Evolutionary conservation across 2,329 filamentous ascomycete genomes (phyloP).

Genomic region (Colletotrichum nymphaeae): DNA sequence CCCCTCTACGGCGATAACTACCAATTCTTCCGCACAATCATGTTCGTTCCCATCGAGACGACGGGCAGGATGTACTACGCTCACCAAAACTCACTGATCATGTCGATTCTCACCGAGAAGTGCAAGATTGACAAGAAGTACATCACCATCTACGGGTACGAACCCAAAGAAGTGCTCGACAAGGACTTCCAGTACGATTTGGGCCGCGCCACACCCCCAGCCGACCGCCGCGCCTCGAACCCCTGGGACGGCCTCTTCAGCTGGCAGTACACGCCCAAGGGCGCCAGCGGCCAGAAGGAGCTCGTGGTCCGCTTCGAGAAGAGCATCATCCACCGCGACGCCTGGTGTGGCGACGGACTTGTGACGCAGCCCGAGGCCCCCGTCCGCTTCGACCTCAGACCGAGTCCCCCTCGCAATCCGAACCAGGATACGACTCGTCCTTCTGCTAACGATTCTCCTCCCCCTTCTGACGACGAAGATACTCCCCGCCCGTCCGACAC

Average conservation of each 20-base stretch:
- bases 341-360: constrained; percentile 30
- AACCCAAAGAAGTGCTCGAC: background rate
- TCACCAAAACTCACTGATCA: background rate
- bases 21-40: constrained; percentile 25
- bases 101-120: constrained; percentile 6
- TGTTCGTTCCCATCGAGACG: constrained; percentile 11
- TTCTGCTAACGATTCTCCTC: background rate
- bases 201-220: constrained; percentile 1
- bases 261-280: constrained; percentile 30
- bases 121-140: constrained; percentile 12
- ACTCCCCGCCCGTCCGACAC: background rate
- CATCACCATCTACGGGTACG: constrained; percentile 22
- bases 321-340: constrained; percentile 42
- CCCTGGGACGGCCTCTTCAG: constrained; percentile 26
- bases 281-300: constrained; percentile 2
- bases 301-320: constrained; percentile 33
- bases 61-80: constrained; percentile 6
- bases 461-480: background rate
- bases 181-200: constrained; percentile 4
- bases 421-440: background rate
- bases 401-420: background rate
- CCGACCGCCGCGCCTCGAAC: background rate
- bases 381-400: constrained; percentile 1
- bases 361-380: background rate
- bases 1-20: constrained; percentile 4